phyloP scores from a whole-genome alignment of 2,329 filamentous ascomycete species.

The Cucurbitaria berberidis region DNA sequence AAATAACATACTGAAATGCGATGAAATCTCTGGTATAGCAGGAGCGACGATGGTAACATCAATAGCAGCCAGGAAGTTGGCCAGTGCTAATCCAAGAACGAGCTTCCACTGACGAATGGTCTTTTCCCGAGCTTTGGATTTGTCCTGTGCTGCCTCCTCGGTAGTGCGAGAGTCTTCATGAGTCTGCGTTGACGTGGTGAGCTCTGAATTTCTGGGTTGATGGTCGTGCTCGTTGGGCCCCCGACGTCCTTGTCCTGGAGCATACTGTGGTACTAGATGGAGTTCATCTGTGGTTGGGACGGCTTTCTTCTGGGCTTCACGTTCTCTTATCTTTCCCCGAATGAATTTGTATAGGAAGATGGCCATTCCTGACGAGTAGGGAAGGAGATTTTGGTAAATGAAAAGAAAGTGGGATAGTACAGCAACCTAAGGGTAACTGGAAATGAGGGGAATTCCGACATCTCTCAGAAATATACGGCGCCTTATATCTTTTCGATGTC shows the following conservation, averaged over 20 bases:
- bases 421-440: background rate
- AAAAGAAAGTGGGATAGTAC: background rate
- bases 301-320: conserved; percentile 27
- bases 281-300: conserved; percentile 31
- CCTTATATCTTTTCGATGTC: conserved; percentile 13
- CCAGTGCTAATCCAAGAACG: conserved; percentile 63
- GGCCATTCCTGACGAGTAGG: conserved; percentile 22
- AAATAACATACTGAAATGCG: conserved; percentile 63
- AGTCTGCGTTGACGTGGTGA: conserved; percentile 1
- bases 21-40: conserved; percentile 67
- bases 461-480: background rate
- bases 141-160: conserved; percentile 17
- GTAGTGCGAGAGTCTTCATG: conserved; percentile 16
- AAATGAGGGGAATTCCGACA: background rate
- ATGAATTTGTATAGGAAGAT: conserved; percentile 36
- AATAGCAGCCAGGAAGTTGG: conserved; percentile 67
- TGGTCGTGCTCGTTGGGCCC: too few species aligned
- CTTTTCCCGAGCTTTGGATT: conserved; percentile 17
- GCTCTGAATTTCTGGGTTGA: background rate
- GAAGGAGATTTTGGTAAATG: background rate
- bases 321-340: conserved; percentile 28
- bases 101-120: conserved; percentile 64
- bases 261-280: conserved; percentile 29
- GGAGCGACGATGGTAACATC: conserved; percentile 70
- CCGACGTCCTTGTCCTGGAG: conserved; percentile 4